Conservation (phyloP, 2,329 filamentous ascomycete species). For the Sporothrix euskadiensis region DNA sequence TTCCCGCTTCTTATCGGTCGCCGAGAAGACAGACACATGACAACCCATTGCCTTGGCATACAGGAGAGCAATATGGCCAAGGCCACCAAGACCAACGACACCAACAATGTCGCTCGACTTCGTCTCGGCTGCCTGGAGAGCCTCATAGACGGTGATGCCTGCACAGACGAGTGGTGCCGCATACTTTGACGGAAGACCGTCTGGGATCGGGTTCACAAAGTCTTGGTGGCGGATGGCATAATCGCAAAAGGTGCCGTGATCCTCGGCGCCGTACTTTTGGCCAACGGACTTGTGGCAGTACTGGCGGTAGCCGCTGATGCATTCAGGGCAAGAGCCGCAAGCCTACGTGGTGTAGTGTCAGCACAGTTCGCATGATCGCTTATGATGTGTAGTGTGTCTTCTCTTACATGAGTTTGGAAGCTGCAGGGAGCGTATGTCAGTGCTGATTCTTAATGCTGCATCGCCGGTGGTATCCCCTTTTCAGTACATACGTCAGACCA, state of each 20-base stretch:
- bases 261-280: conserved; percentile 23
- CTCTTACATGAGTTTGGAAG: conserved; percentile 13
- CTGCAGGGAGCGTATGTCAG: neutral
- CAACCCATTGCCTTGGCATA: conserved; percentile 49
- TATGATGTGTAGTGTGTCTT: neutral
- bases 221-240: conserved; percentile 27
- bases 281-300: conserved; percentile 22
- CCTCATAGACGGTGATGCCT: conserved; percentile 42
- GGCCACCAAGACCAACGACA: conserved; percentile 53
- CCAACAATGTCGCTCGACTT: conserved; percentile 36
- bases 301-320: conserved; percentile 22
- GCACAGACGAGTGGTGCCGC: conserved; percentile 27
- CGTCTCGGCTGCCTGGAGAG: conserved; percentile 33
- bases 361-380: too few relatives aligned
- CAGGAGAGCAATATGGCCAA: conserved; percentile 64
- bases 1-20: neutral
- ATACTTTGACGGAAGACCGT: neutral
- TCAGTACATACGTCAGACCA: conserved; percentile 78
- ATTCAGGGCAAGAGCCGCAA: conserved; percentile 24
- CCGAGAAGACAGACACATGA: conserved; percentile 29
- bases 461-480: neutral
- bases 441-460: neutral
- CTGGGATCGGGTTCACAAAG: conserved; percentile 26
- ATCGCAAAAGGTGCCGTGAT: conserved; percentile 24
- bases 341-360: neutral